A percentile compares a stretch with the other conserved stretches of the same genome.
These are phyloP conservation scores for Harrya chromipes DNA, from an alignment of 768 basidiomycete species.

Conservation along the genomic window DNA sequence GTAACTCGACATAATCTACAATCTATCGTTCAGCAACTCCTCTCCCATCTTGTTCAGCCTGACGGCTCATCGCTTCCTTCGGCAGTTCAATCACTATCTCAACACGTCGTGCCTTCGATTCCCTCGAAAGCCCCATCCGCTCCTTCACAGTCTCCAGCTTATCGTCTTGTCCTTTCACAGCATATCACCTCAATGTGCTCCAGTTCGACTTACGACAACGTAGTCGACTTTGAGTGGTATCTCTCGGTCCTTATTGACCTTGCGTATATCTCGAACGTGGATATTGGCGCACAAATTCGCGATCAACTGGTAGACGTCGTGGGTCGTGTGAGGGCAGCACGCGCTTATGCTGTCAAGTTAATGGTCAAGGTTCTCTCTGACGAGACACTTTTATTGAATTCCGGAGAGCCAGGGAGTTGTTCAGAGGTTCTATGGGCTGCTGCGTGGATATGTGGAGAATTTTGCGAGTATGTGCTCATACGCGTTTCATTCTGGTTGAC, in stretches of 20 bases:
- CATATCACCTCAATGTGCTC: slow-evolving; percentile 87
- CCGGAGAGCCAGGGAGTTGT: slow-evolving; percentile 68
- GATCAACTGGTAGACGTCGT: slow-evolving; percentile 87
- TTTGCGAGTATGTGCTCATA: slow-evolving; percentile 64
- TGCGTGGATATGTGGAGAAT: slow-evolving; percentile 96
- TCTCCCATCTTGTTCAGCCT: slow-evolving; percentile 75
- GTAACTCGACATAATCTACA: slow-evolving; percentile 82
- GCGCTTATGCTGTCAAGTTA: slow-evolving; percentile 78
- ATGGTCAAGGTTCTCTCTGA: slow-evolving; percentile 83
- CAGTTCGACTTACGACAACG: slow-evolving; percentile 77
- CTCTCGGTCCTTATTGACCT: slow-evolving; percentile 92
- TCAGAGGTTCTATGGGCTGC: slow-evolving; percentile 90
- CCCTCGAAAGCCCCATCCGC: slow-evolving; percentile 39
- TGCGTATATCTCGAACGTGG: slow-evolving; percentile 79
- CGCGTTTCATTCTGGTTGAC: slow-evolving; percentile 2
- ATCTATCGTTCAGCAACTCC: slow-evolving; percentile 84
- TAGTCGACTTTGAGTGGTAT: slow-evolving; percentile 97
- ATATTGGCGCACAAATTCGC: slow-evolving; percentile 73
- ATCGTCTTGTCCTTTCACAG: slow-evolving; percentile 79
- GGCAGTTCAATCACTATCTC: slow-evolving; percentile 51
- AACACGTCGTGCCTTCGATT: slow-evolving; percentile 46
- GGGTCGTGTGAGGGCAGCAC: slow-evolving; percentile 71
- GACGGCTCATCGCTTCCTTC: slow-evolving; percentile 54
- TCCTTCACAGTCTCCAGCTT: slow-evolving; percentile 75
- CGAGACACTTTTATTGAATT: slow-evolving; percentile 65